Evolutionary conservation across 768 basidiomycete genomes (phyloP).

Genomic region (Coprinellus aureogranulatus): DNA sequence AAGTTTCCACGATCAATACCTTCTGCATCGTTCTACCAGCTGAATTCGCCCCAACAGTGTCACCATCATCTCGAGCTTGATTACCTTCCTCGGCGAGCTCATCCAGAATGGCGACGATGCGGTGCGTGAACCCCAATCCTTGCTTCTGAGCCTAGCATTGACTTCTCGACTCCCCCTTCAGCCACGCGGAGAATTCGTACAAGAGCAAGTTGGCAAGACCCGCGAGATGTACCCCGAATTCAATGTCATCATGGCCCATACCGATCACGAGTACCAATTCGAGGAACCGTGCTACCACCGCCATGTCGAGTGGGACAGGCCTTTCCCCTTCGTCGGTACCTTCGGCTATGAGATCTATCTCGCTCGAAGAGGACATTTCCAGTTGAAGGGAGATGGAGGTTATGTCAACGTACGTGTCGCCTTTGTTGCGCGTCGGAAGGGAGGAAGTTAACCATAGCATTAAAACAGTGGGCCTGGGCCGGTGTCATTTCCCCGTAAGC

Average conservation of each 20-base stretch:
- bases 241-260: conserved; percentile 1
- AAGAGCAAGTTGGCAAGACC: background rate
- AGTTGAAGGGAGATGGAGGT: background rate
- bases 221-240: background rate
- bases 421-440: too few relatives aligned
- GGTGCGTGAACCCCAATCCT: too few relatives aligned
- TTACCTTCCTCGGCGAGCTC: too few relatives aligned
- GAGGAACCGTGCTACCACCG: background rate
- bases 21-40: too few relatives aligned
- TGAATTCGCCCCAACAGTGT: too few relatives aligned
- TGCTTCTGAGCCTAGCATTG: too few relatives aligned
- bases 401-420: background rate
- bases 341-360: conserved; percentile 4
- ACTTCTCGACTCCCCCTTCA: too few relatives aligned
- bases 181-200: too few relatives aligned
- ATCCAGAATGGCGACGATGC: too few relatives aligned
- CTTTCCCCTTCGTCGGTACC: background rate
- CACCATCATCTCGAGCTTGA: too few relatives aligned
- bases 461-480: background rate
- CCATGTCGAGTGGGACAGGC: conserved; percentile 6
- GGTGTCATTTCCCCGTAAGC: background rate
- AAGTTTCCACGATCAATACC: too few relatives aligned
- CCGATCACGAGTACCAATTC: background rate
- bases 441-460: background rate
- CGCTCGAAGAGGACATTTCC: background rate